Percentiles rank a stretch among this genome's conserved stretches.
These are phyloP conservation scores for Hypoxylon perforatum DNA, from an alignment of 495 filamentous ascomycete genomes.

Conservation along the genomic window DNA sequence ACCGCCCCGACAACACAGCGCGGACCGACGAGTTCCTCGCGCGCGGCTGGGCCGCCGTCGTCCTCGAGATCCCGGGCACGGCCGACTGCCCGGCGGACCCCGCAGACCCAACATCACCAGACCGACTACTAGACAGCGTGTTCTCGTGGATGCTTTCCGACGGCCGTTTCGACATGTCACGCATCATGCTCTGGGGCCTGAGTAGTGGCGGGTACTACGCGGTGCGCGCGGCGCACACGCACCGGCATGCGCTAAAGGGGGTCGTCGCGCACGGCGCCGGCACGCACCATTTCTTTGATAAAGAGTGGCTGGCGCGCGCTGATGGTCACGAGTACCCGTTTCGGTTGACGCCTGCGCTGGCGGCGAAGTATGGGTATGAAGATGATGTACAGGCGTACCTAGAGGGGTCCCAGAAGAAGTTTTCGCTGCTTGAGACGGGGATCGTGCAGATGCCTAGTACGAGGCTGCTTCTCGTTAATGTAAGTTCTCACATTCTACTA, in stretches of 20 bases:
- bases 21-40: conserved; percentile 73
- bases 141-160: conserved; percentile 72
- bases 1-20: conserved; percentile 80
- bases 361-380: conserved; percentile 75
- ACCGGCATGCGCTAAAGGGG: conserved; percentile 67
- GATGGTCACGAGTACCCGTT: conserved; percentile 86
- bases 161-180: conserved; percentile 68
- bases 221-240: conserved; percentile 77
- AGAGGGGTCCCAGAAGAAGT: conserved; percentile 71
- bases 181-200: conserved; percentile 76
- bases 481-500: conserved; percentile 53
- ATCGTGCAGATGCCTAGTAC: conserved; percentile 72
- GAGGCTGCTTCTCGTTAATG: conserved; percentile 75
- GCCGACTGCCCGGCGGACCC: conserved; percentile 78
- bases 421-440: conserved; percentile 77
- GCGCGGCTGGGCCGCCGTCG: conserved; percentile 69
- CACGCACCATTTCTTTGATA: conserved; percentile 73
- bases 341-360: conserved; percentile 70
- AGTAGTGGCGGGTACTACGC: conserved; percentile 83
- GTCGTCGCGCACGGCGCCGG: conserved; percentile 79
- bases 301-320: conserved; percentile 71
- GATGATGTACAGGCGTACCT: conserved; percentile 67
- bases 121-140: conserved; percentile 72
- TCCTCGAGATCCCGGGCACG: conserved; percentile 82
- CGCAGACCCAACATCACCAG: conserved; percentile 57